Base-by-base conservation (phyloP, 305 asterid genomes). In the Fraxinus baroniana region DNA sequence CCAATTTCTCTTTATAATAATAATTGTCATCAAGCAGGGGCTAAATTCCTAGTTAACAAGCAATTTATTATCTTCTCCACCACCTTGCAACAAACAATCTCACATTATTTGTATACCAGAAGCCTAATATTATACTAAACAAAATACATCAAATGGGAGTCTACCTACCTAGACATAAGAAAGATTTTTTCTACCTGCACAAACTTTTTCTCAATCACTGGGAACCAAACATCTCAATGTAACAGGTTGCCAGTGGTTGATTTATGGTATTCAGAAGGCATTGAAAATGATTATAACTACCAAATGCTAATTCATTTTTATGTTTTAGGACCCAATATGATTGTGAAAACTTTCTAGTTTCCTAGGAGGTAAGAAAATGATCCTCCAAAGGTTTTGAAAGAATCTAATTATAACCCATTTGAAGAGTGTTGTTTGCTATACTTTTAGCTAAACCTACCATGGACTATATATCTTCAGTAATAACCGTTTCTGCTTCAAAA, bases 401-500 rank as follows among this genome's bases (percentile, higher is more conserved):
- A 37, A 37, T 37, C 44, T 37, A 37, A 37, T 37, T 37, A 7
- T 35, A 52, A 49, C 17, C 20, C 62, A 49, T 49, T 49, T 15
- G 62, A 49, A 49, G 62, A 49, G 20, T 49, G 62, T 15, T 15
- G 62, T 49, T 49, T 49, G 62, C 62, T 49, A 49, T 49, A 49
- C 62, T 49, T 15, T 15, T 3, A 15, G 2, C 20, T 49, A 49
- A 49, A 49, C 60, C 60, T 15, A 49, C 62, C 62, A 4, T 49
- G 62, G 62, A 18, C 62, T 49, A 49, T 15, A 49, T 49, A 36
- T 80, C 72, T 49, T 80, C 78, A 80, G 81, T 49, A 46, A 80
- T 18, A n/a, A 81, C 46, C 37, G 13, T 64, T 84, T 49, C 18
- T 49, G 20, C 62, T 76, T 28, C 32, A 0, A 36, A 36, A 36